Conservation (phyloP, 2,329 filamentous ascomycete genomes). For the Trichoderma sp. region DNA sequence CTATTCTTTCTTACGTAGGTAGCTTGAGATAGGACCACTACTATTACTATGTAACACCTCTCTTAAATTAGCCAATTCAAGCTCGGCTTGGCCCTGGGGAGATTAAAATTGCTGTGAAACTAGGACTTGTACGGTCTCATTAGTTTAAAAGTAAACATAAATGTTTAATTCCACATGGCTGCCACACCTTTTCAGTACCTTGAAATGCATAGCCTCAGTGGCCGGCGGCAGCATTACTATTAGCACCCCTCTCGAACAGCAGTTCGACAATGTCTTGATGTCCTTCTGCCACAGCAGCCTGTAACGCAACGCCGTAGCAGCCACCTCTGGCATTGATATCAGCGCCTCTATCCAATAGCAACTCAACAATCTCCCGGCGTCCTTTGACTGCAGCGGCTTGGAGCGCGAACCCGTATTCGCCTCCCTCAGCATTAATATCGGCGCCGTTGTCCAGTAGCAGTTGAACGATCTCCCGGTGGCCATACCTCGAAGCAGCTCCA, state of each 20-base stretch:
- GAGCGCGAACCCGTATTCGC: background rate
- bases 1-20: no score
- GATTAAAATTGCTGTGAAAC: no score
- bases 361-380: background rate
- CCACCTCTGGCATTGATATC: background rate
- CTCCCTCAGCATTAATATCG: background rate
- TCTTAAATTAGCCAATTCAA: no score
- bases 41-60: no score
- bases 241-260: conserved; percentile 22
- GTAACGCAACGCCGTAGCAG: background rate
- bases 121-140: no score
- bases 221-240: background rate
- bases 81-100: no score
- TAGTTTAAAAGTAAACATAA: no score
- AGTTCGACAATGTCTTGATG: background rate
- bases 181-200: no score
- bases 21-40: no score
- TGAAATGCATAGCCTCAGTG: background rate
- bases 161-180: no score
- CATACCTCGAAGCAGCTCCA: background rate
- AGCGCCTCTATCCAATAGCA: background rate
- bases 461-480: background rate
- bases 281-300: background rate
- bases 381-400: conserved; percentile 2
- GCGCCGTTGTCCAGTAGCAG: conserved; percentile 13